Base-by-base conservation (phyloP, 768 basidiomycete genomes). In the Grammothele lineata region DNA sequence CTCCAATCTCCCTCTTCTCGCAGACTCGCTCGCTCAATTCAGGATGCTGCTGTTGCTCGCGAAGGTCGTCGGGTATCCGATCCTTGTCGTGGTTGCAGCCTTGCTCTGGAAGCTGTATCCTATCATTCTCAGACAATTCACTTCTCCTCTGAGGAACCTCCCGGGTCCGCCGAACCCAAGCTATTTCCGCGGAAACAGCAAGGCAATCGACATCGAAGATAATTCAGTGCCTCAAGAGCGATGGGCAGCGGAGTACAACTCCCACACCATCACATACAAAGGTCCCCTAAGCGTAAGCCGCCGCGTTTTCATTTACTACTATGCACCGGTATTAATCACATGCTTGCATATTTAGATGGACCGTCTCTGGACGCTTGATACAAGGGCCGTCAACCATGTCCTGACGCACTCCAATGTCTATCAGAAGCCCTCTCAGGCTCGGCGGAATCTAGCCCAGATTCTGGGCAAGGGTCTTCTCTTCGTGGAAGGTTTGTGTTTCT, bases 341-440 rank as follows among this genome's bases (percentile, higher is more conserved):
- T n/a, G n/a, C n/a, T n/a, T n/a, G n/a, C n/a, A n/a, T n/a, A n/a
- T n/a, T n/a, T 21, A 57, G 56, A 22, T n/a, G 2, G 21, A 38
- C 14, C 40, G 47, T 11, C 40, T 57, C 5, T 54, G 45, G 23
- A 54, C 53, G 0, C 61, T 70, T 45, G 87, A 89, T 55, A 66
- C 77, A 0, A 76, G 78, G 25, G 87, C 85, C 0, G 27, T 90
- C 33, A 74, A 75, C 38, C 80, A 89, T 54, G 68, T 92, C 40
- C 67, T 91, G n/a, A 71, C 73, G 50, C 79, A 85, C 47, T 67
- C 67, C 19, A 62, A 72, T 17, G 66, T 70, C 25, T 88, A 83
- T 51, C 75, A 78, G 50, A 88, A 87, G 54, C 73, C 83, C 0
- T 65, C 66, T 12, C 50, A 58, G 1, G 55, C 65, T 3, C 68